phyloP scores from a whole-genome alignment of 2,329 filamentous ascomycete species.

The Tricladium varicosporioides region DNA sequence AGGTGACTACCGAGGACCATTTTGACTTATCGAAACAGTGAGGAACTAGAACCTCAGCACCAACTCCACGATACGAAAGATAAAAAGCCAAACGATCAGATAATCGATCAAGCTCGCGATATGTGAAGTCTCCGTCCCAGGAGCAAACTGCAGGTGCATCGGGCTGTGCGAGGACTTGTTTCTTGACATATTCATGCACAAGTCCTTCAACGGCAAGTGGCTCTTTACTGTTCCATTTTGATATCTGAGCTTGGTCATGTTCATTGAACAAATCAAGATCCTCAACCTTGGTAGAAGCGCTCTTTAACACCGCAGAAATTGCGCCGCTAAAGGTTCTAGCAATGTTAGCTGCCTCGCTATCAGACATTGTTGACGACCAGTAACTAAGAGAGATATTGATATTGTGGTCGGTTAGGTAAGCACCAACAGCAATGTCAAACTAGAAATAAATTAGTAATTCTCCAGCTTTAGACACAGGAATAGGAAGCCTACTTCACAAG shows the following conservation, averaged over 20 bases:
- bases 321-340: not conserved
- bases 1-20: constrained; percentile 24
- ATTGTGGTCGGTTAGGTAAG: not conserved
- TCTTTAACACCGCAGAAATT: not conserved
- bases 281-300: not conserved
- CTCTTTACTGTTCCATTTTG: not conserved
- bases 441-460: not conserved
- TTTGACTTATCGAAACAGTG: constrained; percentile 24
- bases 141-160: constrained; percentile 1
- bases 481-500: not conserved
- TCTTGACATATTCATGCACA: not conserved
- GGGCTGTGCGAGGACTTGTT: not conserved
- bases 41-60: constrained; percentile 17
- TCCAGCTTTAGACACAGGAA: not conserved
- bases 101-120: constrained; percentile 14
- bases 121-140: constrained; percentile 17
- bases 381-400: not conserved
- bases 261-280: constrained; percentile 1
- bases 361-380: not conserved
- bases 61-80: constrained; percentile 5
- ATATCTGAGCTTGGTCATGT: not conserved
- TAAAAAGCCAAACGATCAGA: constrained; percentile 9
- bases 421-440: constrained; percentile 2
- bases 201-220: not conserved
- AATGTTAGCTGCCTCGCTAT: not conserved